Evolutionary conservation across 345 rosid genomes (phyloP), one percentile per base, ranked within the genome.

Genomic region (Brassica incana): DNA sequence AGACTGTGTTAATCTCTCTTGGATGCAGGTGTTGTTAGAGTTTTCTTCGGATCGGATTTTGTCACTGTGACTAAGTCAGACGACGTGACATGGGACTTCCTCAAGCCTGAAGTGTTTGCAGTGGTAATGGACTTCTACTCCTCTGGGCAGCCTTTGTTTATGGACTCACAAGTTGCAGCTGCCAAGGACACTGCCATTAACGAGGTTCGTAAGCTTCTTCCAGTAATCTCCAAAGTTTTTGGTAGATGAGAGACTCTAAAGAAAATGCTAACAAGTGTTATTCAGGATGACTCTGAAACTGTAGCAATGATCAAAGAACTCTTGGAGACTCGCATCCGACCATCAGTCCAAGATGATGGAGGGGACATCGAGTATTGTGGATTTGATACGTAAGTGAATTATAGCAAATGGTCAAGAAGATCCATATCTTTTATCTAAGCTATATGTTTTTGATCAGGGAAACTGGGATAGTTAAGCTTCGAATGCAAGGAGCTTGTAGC

Each of bases 281-380:
- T 76, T 76, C 87, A 95, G 99, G 98, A 91, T 84, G 99, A 95
- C 84, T 95, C 99, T 7, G 99, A 95, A 82, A 91, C 86, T 69
- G 95, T 95, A 80, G 97, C 97, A 58, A 95, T 95, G 99, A 95
- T 95, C 79, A 91, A 95, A 87, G 99, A 95, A 77, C 86, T 95
- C 70, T 79, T 95, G 78, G 99, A 95, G 85, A 93, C 99, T 56
- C 98, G 98, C 27, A 93, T 95, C 67, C 87, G 99, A 61, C 98
- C 99, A 40, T 93, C 98, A 5, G 99, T 95, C 75, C 99, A 95
- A 85, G 98, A 95, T 79, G 98, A 95, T 83, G 99, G 99, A 72
- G 97, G 99, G 59, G 99, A 95, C 80, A 95, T 93, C 0, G 98
- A 90, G 77, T 95, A 90, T 83, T 81, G 90, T 40, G 97, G 97